These are phyloP conservation scores for Coemansia asiatica DNA, from an alignment of 192 early-diverging fungal genomes.

Conservation along the genomic window DNA sequence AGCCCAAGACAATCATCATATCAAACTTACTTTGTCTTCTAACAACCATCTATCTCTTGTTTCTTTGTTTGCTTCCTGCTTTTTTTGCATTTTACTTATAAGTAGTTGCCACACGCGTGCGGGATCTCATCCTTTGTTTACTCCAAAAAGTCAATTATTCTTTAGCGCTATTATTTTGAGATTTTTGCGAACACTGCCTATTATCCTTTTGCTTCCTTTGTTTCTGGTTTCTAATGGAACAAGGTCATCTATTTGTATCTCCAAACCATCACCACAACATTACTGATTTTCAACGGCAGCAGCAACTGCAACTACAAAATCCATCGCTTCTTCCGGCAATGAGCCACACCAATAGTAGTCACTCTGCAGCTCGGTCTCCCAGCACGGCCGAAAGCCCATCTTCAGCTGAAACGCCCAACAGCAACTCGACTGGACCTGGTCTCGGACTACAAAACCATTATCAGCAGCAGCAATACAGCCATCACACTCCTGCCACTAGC, in stretches of 20 bases:
- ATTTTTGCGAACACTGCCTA: neutral
- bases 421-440: constrained; percentile 16
- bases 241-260: constrained; percentile 41
- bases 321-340: constrained; percentile 34
- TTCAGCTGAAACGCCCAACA: constrained; percentile 23
- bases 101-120: constrained; percentile 9
- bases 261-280: constrained; percentile 19
- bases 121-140: neutral
- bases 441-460: constrained; percentile 13
- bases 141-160: neutral
- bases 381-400: constrained; percentile 31
- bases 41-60: constrained; percentile 3
- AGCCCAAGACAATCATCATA: constrained; percentile 4
- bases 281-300: constrained; percentile 21
- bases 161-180: constrained; percentile 1
- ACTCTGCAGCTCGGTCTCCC: constrained; percentile 36
- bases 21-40: constrained; percentile 8
- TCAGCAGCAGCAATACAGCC: constrained; percentile 7
- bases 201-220: constrained; percentile 1
- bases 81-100: constrained; percentile 5
- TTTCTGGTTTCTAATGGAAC: constrained; percentile 33
- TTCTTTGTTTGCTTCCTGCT: constrained; percentile 2
- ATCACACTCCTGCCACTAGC: constrained; percentile 10
- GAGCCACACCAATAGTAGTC: constrained; percentile 39
- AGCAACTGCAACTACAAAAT: constrained; percentile 10